Evolutionary conservation across 164 flowering plant genomes (phyloP).

Genomic region (Sedum album): DNA sequence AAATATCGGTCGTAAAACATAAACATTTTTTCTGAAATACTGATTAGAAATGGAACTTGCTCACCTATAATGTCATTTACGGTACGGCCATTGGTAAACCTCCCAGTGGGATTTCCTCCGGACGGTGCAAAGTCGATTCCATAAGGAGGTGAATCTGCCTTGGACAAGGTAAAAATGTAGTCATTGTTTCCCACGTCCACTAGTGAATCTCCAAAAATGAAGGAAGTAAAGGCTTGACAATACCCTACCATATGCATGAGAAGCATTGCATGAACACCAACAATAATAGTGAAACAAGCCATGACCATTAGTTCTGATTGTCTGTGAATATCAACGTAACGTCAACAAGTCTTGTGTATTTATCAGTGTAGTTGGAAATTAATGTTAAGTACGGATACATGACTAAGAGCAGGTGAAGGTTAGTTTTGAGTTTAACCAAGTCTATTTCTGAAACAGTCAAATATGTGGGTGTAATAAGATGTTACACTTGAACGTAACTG

Average conservation of each 20-base stretch:
- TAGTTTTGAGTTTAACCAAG: not conserved
- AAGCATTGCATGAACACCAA: not conserved
- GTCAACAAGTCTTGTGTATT: not conserved
- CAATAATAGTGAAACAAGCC: not conserved
- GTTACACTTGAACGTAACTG: too few species aligned
- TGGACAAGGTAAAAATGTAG: slow-evolving; percentile 38
- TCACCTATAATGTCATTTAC: slow-evolving; percentile 54
- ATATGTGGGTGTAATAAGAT: not conserved
- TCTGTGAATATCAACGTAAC: not conserved
- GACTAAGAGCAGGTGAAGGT: not conserved
- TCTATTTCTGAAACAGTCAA: not conserved
- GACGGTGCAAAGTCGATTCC: slow-evolving; percentile 55
- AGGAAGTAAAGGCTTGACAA: not conserved
- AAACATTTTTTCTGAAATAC: not conserved
- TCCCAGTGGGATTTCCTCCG: slow-evolving; percentile 43
- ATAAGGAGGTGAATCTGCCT: slow-evolving; percentile 52
- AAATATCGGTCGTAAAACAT: too few species aligned
- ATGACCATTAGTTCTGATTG: too few species aligned
- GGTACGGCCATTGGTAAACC: slow-evolving; percentile 77
- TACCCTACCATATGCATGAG: not conserved
- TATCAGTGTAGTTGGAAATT: not conserved
- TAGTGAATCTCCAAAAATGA: slow-evolving; percentile 70
- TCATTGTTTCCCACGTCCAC: slow-evolving; percentile 73
- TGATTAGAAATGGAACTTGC: not conserved
- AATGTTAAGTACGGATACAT: not conserved